Base-by-base conservation (phyloP, 1,284 basidiomycete genomes). In the Pseudozyma flocculosa region DNA sequence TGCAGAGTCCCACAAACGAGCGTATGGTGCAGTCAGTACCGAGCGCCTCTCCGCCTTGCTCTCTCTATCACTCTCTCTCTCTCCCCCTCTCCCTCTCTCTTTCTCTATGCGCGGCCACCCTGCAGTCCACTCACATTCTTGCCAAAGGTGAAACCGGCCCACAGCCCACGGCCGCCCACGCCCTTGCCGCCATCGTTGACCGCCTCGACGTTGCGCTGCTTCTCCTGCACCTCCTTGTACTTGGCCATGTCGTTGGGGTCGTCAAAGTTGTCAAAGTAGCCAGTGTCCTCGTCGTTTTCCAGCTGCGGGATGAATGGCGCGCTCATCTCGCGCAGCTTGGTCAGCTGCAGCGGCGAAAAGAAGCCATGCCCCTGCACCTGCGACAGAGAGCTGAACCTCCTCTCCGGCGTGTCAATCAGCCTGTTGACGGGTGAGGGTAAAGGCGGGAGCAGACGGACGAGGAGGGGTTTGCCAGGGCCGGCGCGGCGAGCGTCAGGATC, bases 261-360 rank as follows among this genome's bases (percentile, higher is more conserved):
- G 23, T 87, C 88, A 79, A 97, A 98, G 78, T 96, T 92, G 79
- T 99, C 95, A 82, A 97, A 99, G 82, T 98, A 98, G 13, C 93
- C 94, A 1, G 93, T 93, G 78, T 78, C 95, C 55, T 90, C 84
- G 70, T 98, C 95, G 19, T 87, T 90, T 75, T 97, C 93, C 34
- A 99, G 85, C 11, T 92, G 88, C 19, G 95, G 95, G 4, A 98
- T 89, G 79, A 97, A 98, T 0, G 95, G 95, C 14, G 95, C 88
- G n/a, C 84, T 84, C 23, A 86, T 83, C 18, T 84, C 80, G 38
- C 94, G 87, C 21, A 97, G 82, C 70, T 85, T 83, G 30, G 86
- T 84, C 87, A 94, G 95, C 56, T 85, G 83, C 10, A 88, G 81
- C 17, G 82, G 80, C 15, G 83, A 79, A 81, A 96, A 98, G 84